These are phyloP conservation scores for Clarireedia hainanense DNA, from an alignment of 2,329 filamentous ascomycete genomes.

Conservation along the genomic window DNA sequence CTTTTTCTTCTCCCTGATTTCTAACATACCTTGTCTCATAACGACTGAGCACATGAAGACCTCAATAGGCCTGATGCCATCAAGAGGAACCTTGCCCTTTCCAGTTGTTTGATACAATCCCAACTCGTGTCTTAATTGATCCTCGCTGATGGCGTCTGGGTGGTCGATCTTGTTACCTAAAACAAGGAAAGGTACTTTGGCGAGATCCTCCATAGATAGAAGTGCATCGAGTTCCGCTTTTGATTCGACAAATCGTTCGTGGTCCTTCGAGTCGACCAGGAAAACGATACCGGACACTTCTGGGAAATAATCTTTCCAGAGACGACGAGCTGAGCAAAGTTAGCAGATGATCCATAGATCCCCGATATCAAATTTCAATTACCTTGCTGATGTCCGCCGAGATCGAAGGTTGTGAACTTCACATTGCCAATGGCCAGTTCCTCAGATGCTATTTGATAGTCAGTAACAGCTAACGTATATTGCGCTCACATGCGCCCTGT, in stretches of 20 bases:
- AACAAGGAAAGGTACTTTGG: constrained; percentile 91
- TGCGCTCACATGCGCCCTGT: neutral
- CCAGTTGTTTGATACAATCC: constrained; percentile 94
- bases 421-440: constrained; percentile 90
- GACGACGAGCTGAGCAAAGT: constrained; percentile 61
- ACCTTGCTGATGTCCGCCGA: constrained; percentile 91
- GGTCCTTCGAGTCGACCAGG: constrained; percentile 94
- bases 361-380: constrained; percentile 21
- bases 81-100: constrained; percentile 87
- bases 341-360: neutral
- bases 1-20: constrained; percentile 11
- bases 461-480: constrained; percentile 19
- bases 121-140: constrained; percentile 85
- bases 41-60: constrained; percentile 99
- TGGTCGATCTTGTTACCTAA: constrained; percentile 99
- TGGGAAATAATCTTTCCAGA: constrained; percentile 97
- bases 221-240: constrained; percentile 96
- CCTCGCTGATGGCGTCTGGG: constrained; percentile 89
- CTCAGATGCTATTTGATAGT: constrained; percentile 59
- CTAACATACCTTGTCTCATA: constrained; percentile 75
- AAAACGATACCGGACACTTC: constrained; percentile 96
- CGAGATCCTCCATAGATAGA: constrained; percentile 91
- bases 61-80: constrained; percentile 91
- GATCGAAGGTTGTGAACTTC: constrained; percentile 89
- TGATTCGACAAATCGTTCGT: constrained; percentile 86